Base-by-base conservation (phyloP, 176 grass and related monocot species). In the Avena insularis region DNA sequence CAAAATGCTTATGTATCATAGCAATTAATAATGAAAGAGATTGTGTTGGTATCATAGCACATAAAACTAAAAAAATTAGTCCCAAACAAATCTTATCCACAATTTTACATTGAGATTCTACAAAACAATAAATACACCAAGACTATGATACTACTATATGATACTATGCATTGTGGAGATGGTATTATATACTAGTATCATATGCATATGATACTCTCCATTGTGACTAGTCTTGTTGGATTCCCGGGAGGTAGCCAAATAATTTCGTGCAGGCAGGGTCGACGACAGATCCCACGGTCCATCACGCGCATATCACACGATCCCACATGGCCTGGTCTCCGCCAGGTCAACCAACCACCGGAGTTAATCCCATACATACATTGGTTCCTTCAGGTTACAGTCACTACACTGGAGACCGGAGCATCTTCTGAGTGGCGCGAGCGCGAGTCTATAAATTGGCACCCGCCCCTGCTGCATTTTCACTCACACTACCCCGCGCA, bases 321-420 rank as follows among this genome's bases (percentile, higher is more conserved):
- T 65, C 78, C 68, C 86, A 88, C 86, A 82, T 82, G 86, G 79
- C 69, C 48, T 33, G 59, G 86, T 87, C 79, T 76, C 79, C 47
- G 19, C 12, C 15, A 20, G 47, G 86, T 75, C 60, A 76, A 55
- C 33, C 60, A 76, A 55, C 33, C 59, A 46, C 86, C 59, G 16
- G 35, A 57, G 59, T 43, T n/a, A 9, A 51, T 54, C n/a, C 67
- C 48, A 53, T 2, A 4, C 69, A 59, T 2, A 4, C 69, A 59
- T 31, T 20, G 85, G 21, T 80, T 49, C 53, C 49, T 15, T 81
- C 78, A 56, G 1, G 20, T 53, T 79, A 59, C 67, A 64, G 45
- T 72, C 53, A 40, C 66, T 56, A 33, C 75, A 77, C 25, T 5
- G 47, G 3, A 31, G 43, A 5, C 43, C 43, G 7, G 43, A 3